phyloP scores from a whole-genome alignment of 2,329 filamentous ascomycete species.

The Pseudopithomyces maydicus region DNA sequence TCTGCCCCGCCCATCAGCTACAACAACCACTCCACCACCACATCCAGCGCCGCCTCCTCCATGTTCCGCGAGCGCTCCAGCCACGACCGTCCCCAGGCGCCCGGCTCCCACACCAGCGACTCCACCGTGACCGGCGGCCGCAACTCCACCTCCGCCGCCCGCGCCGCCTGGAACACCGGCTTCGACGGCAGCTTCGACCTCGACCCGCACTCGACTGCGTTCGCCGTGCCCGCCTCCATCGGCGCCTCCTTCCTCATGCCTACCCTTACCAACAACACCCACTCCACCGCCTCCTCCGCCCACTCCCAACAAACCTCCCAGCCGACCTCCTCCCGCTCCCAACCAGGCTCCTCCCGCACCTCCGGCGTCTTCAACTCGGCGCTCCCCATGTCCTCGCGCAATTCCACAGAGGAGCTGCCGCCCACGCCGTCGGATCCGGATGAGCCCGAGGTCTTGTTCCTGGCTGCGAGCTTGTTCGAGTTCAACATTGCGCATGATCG shows the following conservation, averaged over 20 bases:
- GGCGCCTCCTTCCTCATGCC: slow-evolving; percentile 32
- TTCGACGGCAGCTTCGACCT: slow-evolving; percentile 29
- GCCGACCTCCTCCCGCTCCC: slow-evolving; percentile 26
- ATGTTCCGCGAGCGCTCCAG: slow-evolving; percentile 8
- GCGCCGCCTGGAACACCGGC: slow-evolving; percentile 23
- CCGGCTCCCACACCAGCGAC: slow-evolving; percentile 36
- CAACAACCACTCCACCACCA: neutral
- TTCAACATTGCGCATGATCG: slow-evolving; percentile 95
- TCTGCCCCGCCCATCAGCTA: slow-evolving; percentile 20
- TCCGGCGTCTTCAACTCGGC: slow-evolving; percentile 87
- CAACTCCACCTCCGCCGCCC: slow-evolving; percentile 11
- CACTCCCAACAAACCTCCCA: slow-evolving; percentile 23
- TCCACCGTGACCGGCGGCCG: slow-evolving; percentile 28
- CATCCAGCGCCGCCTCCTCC: slow-evolving; percentile 1
- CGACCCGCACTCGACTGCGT: slow-evolving; percentile 13
- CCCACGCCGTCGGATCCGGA: slow-evolving; percentile 52
- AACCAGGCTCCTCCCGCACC: slow-evolving; percentile 55
- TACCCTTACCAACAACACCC: neutral
- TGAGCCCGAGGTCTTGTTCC: slow-evolving; percentile 78
- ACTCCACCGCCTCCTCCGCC: slow-evolving; percentile 19
- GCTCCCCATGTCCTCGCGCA: slow-evolving; percentile 65
- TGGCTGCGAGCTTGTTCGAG: slow-evolving; percentile 92
- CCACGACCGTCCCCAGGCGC: slow-evolving; percentile 25
- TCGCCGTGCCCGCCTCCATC: slow-evolving; percentile 13
- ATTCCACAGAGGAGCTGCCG: slow-evolving; percentile 29